A percentile compares a stretch with the other conserved stretches of the same genome.
Evolutionary conservation across 805 yeast species (phyloP).

Genomic region (Myxozyma geophila): DNA sequence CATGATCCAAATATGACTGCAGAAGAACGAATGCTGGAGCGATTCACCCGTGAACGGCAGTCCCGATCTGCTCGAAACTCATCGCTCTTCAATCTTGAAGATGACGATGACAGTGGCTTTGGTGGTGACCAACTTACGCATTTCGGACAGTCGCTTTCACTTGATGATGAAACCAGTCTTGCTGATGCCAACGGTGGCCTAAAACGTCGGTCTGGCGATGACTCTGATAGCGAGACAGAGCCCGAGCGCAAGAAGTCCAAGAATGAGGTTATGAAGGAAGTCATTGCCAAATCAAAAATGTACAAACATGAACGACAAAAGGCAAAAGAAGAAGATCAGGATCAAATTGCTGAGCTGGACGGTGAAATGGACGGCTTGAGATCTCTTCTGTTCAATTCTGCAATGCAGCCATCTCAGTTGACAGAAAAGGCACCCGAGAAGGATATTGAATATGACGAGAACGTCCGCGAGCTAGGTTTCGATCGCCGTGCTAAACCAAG

Average conservation of each 20-base stretch:
- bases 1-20: slow-evolving; percentile 67
- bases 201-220: slow-evolving; percentile 16
- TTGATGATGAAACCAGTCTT: slow-evolving; percentile 61
- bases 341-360: slow-evolving; percentile 47
- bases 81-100: slow-evolving; percentile 75
- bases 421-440: slow-evolving; percentile 13
- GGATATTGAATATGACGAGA: slow-evolving; percentile 45
- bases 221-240: slow-evolving; percentile 47
- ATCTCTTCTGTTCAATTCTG: slow-evolving; percentile 20
- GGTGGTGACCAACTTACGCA: slow-evolving; percentile 64
- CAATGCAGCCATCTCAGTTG: slow-evolving; percentile 6
- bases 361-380: slow-evolving; percentile 43
- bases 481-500: slow-evolving; percentile 50
- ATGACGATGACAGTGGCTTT: slow-evolving; percentile 56
- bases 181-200: slow-evolving; percentile 43
- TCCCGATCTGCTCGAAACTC: slow-evolving; percentile 43
- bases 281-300: slow-evolving; percentile 50
- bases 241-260: slow-evolving; percentile 46
- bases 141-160: slow-evolving; percentile 68
- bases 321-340: slow-evolving; percentile 47
- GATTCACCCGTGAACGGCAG: slow-evolving; percentile 90
- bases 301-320: slow-evolving; percentile 50
- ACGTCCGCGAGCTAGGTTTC: slow-evolving; percentile 48
- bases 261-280: slow-evolving; percentile 52
- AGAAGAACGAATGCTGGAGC: slow-evolving; percentile 93